Percentiles rank a stretch among this genome's conserved stretches.
phyloP scores from a whole-genome alignment of 23 red algal genomes.

The Rhodosorus marinus region DNA sequence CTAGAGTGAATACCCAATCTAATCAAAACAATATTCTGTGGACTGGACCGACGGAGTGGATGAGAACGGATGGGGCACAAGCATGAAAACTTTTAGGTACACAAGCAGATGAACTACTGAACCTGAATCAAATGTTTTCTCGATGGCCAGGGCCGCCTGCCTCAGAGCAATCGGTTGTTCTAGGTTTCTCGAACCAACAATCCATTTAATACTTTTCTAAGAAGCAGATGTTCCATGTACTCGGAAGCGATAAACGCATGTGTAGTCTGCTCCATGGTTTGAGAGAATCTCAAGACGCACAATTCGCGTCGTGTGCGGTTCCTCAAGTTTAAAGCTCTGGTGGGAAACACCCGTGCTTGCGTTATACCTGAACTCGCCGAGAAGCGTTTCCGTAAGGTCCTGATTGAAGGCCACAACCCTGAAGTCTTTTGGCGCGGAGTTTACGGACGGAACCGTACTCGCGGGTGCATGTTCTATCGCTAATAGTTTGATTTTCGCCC shows the following conservation, averaged over 20 bases:
- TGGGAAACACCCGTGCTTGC: conserved; percentile 12
- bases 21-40: no score
- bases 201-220: no score
- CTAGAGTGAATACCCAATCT: no score
- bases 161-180: no score
- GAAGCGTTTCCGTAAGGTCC: neutral
- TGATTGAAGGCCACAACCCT: neutral
- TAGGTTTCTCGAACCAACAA: no score
- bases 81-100: no score
- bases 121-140: no score
- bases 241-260: conserved; percentile 34
- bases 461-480: conserved; percentile 46
- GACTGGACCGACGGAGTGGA: no score
- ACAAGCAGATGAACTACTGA: no score
- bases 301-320: conserved; percentile 1
- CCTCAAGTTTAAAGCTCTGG: conserved; percentile 18
- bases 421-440: conserved; percentile 16
- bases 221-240: no score
- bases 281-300: conserved; percentile 35
- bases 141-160: no score
- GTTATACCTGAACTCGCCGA: conserved; percentile 41
- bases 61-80: no score
- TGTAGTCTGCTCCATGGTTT: conserved; percentile 36
- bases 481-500: conserved; percentile 7
- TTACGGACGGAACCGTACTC: conserved; percentile 11